Evolutionary conservation across 495 filamentous ascomycete species (phyloP), one percentile per base, ranked within the genome.

Genomic region (Astrothelium subdiscretum): DNA sequence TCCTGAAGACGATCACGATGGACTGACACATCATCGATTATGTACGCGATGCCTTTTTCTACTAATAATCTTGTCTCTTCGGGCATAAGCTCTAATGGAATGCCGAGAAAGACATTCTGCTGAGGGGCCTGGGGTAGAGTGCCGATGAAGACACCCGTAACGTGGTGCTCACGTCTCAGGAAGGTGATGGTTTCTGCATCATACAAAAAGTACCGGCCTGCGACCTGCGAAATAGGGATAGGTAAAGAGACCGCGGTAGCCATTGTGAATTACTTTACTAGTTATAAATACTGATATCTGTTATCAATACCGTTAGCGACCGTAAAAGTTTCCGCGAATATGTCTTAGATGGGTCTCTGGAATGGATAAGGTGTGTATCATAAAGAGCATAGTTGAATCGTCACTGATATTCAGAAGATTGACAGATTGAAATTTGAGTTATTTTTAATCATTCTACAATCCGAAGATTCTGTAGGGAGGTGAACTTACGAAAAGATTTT

Each of bases 101-200:
- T 73, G 22, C 94, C 90, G 62, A 91, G 80, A 71, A 97, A 97
- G 58, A 96, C 80, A 78, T 97, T 98, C 73, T 98, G 94, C 67
- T 92, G 90, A 5, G 92, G 91, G 44, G 87, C 83, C 74, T 96
- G 94, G 2, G 95, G 91, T 43, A 97, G 83, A 2, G 87, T 89
- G 44, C 94, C 94, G 54, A 87, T 87, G 57, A 97, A 77, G 26
- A 94, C 89, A 58, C 91, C 91, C 68, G 89, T 90, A 68, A 96
- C 95, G 72, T 91, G 84, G 75, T 97, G 80, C 67, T 84, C 78
- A 32, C 85, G 83, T 64, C 94, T 86, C 63, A 96, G 77, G 76
- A 90, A 85, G 69, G 87, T 88, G 54, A 95, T 85, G 54, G 83
- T 64, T 60, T 92, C 82, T 69, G 89, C 83, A 71, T 92, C 90